Percentiles rank a stretch among this genome's conserved stretches.
These are phyloP conservation scores for Clarireedia monteithiana DNA, from an alignment of 2,329 filamentous ascomycete genomes.

Conservation along the genomic window DNA sequence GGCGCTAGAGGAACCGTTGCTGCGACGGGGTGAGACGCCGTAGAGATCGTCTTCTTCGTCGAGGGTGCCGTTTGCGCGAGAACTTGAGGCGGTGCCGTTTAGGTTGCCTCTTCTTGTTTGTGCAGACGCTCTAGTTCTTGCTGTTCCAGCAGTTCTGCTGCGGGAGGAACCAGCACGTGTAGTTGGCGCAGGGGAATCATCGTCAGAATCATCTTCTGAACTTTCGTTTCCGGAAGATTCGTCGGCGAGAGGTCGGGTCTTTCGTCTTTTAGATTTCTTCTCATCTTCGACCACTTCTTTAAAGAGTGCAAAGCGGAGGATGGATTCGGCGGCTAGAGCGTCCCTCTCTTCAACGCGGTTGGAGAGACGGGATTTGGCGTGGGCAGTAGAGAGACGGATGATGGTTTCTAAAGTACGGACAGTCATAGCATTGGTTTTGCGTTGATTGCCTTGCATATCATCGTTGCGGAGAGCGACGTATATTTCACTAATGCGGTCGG, in stretches of 20 bases:
- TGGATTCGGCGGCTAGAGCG: conserved; percentile 77
- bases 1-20: neutral
- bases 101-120: conserved; percentile 24
- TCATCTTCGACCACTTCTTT: conserved; percentile 82
- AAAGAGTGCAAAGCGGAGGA: conserved; percentile 91
- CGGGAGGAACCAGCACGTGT: conserved; percentile 26
- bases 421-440: conserved; percentile 89
- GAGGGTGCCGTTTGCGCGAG: conserved; percentile 1
- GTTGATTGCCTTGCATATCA: conserved; percentile 88
- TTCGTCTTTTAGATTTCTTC: conserved; percentile 76
- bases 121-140: conserved; percentile 26
- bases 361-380: conserved; percentile 86
- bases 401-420: conserved; percentile 95
- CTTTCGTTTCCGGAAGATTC: conserved; percentile 56
- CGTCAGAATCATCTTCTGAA: conserved; percentile 35
- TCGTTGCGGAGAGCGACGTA: conserved; percentile 94
- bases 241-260: conserved; percentile 50
- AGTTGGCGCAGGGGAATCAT: conserved; percentile 19
- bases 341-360: conserved; percentile 85
- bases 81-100: conserved; percentile 13
- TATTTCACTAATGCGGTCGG: conserved; percentile 82
- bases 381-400: conserved; percentile 94
- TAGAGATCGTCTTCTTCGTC: conserved; percentile 34
- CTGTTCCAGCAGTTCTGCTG: conserved; percentile 27
- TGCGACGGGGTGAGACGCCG: conserved; percentile 11